These are phyloP conservation scores for Nicotiana paniculata DNA, from an alignment of 257 asterid species.

Conservation along the genomic window DNA sequence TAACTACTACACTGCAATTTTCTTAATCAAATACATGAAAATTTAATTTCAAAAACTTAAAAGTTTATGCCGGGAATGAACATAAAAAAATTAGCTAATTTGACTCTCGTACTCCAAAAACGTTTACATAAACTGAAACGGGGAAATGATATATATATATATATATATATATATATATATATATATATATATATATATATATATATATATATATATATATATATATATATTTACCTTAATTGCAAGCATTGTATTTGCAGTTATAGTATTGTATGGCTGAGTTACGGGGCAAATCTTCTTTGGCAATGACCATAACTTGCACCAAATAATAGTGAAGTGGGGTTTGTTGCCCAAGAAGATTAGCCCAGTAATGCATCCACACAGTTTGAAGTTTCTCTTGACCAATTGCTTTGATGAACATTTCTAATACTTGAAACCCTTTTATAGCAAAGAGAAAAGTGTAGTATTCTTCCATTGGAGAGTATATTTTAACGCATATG, in stretches of 20 bases:
- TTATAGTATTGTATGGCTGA: neutral
- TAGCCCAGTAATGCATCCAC: conserved; percentile 12
- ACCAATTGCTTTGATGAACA: neutral
- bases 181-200: too few species aligned
- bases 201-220: too few species aligned
- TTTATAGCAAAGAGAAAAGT: neutral
- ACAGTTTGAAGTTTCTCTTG: neutral
- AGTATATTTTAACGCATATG: conserved; percentile 1
- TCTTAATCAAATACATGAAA: too few species aligned
- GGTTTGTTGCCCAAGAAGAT: neutral
- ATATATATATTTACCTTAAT: neutral
- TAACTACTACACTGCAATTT: too few species aligned
- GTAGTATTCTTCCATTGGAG: neutral
- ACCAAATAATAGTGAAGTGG: neutral
- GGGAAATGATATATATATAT: too few species aligned
- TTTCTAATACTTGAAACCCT: neutral
- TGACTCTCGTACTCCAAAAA: too few species aligned
- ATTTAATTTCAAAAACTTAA: too few species aligned
- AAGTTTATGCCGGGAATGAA: too few species aligned
- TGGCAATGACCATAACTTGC: conserved; percentile 8
- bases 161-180: too few species aligned
- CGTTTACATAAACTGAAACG: too few species aligned
- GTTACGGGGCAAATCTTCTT: conserved; percentile 8
- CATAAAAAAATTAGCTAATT: too few species aligned
- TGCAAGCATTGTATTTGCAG: neutral